A percentile compares a stretch with the other conserved stretches of the same genome.
These are phyloP conservation scores for Pseudocercospora pini-densiflorae DNA, from an alignment of 2,329 filamentous ascomycete genomes.

Conservation along the genomic window DNA sequence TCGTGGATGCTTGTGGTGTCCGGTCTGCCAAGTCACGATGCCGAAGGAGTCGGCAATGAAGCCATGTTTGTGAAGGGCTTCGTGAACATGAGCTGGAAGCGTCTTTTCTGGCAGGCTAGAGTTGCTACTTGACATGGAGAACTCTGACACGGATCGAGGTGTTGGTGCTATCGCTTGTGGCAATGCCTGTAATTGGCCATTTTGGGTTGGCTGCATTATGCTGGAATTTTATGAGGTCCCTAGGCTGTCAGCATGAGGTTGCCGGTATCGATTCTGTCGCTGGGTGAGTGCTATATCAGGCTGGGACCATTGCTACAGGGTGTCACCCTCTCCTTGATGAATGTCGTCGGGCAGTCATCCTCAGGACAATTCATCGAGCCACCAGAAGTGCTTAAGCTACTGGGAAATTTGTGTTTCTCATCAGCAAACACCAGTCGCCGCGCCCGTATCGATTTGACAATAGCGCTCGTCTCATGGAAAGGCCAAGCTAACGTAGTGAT, in stretches of 20 bases:
- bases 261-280: background rate
- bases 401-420: background rate
- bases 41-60: constrained; percentile 21
- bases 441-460: background rate
- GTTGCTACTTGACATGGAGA: background rate
- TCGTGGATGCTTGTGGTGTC: constrained; percentile 26
- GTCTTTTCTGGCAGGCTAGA: background rate
- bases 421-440: background rate
- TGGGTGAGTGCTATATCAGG: background rate
- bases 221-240: background rate
- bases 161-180: background rate
- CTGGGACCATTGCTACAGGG: background rate
- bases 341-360: background rate
- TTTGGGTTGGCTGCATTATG: background rate
- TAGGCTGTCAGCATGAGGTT: background rate
- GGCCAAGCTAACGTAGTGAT: background rate
- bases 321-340: background rate
- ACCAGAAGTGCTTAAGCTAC: background rate
- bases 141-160: background rate
- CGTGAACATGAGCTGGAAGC: constrained; percentile 1
- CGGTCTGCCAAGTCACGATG: constrained; percentile 24
- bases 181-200: background rate
- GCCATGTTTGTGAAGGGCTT: background rate
- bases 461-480: background rate
- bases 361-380: background rate